Evolutionary conservation across 169 alveolate species (phyloP), one percentile per base, ranked within the genome.

Genomic region (Plasmodium sp.): DNA sequence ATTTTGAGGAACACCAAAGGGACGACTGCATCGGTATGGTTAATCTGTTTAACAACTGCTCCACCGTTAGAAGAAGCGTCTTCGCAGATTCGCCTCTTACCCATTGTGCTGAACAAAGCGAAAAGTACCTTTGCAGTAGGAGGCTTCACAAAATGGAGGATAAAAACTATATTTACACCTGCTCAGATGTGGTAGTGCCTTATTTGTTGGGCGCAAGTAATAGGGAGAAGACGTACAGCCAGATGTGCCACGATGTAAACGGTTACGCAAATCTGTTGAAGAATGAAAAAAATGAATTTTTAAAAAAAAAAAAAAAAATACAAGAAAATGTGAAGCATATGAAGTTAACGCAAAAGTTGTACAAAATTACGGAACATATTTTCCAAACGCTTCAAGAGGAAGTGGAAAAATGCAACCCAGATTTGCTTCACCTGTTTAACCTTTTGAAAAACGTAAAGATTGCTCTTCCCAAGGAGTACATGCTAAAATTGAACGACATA

Each of bases 101-200:
- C 36, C 41, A 48, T 18, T 85, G 93, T 73, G 31, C 27, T 74
- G 31, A 34, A 85, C 72, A 85, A 48, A 39, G 84, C 41, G 81
- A 51, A 16, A 74, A 73, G 39, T 31, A 85, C 36, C 75, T 74
- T 85, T 85, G 93, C 62, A 33, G 51, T 85, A 41, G 27, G 5
- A 73, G 36, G 79, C 41, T 85, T 45, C 80, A 85, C 18, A 54
- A 74, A 54, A 45, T 36, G 79, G 58, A 85, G 51, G 75, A 85
- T 74, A 18, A 22, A 51, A 27, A 85, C 54, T 85, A 85, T 36
- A 85, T 85, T 31, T 36, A 85, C 73, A 85, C 93, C 9, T 85
- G 93, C 48, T 85, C 93, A 74, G 93, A 85, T 48, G 75, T 85
- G 54, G 34, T 85, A 31, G 36, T 85, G 45, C 93, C 93, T 18